Evolutionary conservation across 2,329 filamentous ascomycete species (phyloP).

Genomic region (Akanthomyces uredinophilus): DNA sequence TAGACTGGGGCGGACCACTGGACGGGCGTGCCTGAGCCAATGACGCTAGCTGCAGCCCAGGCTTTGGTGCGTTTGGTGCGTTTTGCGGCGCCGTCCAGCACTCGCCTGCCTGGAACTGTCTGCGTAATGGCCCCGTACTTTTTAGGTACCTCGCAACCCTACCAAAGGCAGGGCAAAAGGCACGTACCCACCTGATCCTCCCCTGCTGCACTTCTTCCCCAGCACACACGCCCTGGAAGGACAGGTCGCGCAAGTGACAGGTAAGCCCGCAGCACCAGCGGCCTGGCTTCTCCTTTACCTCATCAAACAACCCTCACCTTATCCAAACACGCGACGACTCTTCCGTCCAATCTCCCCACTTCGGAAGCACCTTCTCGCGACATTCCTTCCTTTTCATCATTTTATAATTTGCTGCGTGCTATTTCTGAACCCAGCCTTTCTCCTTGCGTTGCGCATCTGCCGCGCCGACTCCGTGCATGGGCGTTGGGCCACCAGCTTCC

Average conservation of each 20-base stretch:
- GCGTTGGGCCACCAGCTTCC: conserved; percentile 14
- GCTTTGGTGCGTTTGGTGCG: not conserved
- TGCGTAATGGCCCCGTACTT: not conserved
- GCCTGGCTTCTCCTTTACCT: conserved; percentile 13
- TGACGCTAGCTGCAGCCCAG: not conserved
- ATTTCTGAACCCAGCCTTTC: not conserved
- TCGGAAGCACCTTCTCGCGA: conserved; percentile 8
- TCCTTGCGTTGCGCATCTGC: conserved; percentile 6
- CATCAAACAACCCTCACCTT: conserved; percentile 11
- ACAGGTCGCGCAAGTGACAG: conserved; percentile 14
- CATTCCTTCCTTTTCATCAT: conserved; percentile 1
- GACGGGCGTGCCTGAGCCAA: conserved; percentile 7
- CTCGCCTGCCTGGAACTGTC: not conserved
- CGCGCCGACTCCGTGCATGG: conserved; percentile 13
- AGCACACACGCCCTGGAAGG: not conserved
- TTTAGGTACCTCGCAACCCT: too few species aligned
- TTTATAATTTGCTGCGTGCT: not conserved
- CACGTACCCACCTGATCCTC: conserved; percentile 4
- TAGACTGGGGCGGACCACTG: conserved; percentile 7
- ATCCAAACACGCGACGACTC: conserved; percentile 16
- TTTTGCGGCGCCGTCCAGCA: not conserved
- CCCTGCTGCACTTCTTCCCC: not conserved
- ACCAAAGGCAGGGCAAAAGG: not conserved
- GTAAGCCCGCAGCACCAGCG: conserved; percentile 12
- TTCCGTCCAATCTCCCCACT: conserved; percentile 12